phyloP scores from a whole-genome alignment of 2,329 filamentous ascomycete species.

The Westerdykella aurantiaca region DNA sequence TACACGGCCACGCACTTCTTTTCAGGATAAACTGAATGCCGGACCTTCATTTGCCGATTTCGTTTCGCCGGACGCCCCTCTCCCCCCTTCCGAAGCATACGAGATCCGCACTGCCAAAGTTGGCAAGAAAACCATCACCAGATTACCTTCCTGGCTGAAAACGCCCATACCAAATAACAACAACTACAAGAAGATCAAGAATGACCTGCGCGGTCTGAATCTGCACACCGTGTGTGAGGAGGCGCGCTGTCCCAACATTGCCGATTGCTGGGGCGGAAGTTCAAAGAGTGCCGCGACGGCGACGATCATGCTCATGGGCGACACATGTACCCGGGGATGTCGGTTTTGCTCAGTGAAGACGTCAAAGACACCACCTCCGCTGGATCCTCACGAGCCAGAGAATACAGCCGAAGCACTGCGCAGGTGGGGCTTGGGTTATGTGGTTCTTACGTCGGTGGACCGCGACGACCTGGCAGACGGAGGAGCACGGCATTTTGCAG shows the following conservation, averaged over 20 bases:
- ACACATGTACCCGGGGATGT: slow-evolving; percentile 94
- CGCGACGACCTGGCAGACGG: slow-evolving; percentile 88
- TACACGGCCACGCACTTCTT: slow-evolving; percentile 47
- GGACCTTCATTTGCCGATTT: slow-evolving; percentile 62
- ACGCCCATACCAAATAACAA: slow-evolving; percentile 81
- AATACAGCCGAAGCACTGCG: slow-evolving; percentile 90
- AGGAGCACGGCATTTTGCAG: slow-evolving; percentile 82
- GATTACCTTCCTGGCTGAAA: slow-evolving; percentile 91
- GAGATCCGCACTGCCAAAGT: slow-evolving; percentile 57
- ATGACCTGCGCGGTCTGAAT: slow-evolving; percentile 80
- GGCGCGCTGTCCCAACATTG: slow-evolving; percentile 93
- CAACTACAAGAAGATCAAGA: slow-evolving; percentile 93
- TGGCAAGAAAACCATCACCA: slow-evolving; percentile 61
- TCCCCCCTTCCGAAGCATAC: slow-evolving; percentile 49
- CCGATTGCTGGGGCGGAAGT: slow-evolving; percentile 92
- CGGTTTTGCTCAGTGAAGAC: slow-evolving; percentile 98
- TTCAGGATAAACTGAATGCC: slow-evolving; percentile 58
- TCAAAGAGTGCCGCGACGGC: slow-evolving; percentile 87
- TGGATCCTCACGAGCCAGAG: slow-evolving; percentile 95
- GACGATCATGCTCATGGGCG: slow-evolving; percentile 99
- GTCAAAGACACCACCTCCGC: slow-evolving; percentile 63
- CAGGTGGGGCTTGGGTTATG: slow-evolving; percentile 91
- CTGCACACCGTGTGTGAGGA: slow-evolving; percentile 97
- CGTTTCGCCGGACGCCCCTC: slow-evolving; percentile 43
- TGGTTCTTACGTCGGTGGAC: slow-evolving; percentile 90